phyloP scores from a whole-genome alignment of 331 rosid species.

The Malus hybrid region DNA sequence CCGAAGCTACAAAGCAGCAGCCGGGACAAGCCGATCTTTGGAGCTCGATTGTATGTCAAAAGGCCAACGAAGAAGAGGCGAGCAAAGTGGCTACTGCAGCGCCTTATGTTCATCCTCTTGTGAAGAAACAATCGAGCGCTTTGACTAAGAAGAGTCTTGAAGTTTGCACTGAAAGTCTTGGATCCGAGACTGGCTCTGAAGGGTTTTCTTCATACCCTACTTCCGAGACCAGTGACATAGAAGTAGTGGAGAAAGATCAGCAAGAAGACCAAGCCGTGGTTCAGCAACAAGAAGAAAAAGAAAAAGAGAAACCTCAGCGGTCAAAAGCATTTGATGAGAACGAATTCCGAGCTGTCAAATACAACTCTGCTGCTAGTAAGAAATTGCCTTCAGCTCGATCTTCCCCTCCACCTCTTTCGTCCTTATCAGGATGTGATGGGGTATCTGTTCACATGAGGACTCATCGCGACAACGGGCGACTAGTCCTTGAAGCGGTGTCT shows the following conservation, averaged over 20 bases:
- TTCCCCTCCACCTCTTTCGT: conserved; percentile 73
- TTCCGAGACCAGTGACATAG: conserved; percentile 37
- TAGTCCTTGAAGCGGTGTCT: conserved; percentile 54
- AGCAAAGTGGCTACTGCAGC: conserved; percentile 22
- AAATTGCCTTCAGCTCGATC: conserved; percentile 29
- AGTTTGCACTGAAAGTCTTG: conserved; percentile 76
- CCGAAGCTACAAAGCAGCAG: conserved; percentile 11
- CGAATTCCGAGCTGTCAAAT: conserved; percentile 21
- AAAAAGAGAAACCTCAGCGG: background rate
- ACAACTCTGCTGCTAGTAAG: conserved; percentile 12
- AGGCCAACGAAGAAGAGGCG: conserved; percentile 18
- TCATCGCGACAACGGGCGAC: conserved; percentile 64
- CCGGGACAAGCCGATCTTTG: conserved; percentile 28
- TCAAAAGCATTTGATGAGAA: background rate
- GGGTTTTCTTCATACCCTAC: conserved; percentile 37
- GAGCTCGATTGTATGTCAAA: conserved; percentile 49
- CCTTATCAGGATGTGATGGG: conserved; percentile 41
- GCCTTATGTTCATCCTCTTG: conserved; percentile 78
- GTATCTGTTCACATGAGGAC: conserved; percentile 44
- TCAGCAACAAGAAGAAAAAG: background rate
- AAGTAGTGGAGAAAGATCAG: conserved; percentile 1
- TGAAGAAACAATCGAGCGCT: conserved; percentile 36
- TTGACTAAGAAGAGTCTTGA: conserved; percentile 51
- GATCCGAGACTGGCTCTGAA: conserved; percentile 83
- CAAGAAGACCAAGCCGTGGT: background rate